These are phyloP conservation scores for Starmerella apis DNA, from an alignment of 805 yeast species.

Conservation along the genomic window DNA sequence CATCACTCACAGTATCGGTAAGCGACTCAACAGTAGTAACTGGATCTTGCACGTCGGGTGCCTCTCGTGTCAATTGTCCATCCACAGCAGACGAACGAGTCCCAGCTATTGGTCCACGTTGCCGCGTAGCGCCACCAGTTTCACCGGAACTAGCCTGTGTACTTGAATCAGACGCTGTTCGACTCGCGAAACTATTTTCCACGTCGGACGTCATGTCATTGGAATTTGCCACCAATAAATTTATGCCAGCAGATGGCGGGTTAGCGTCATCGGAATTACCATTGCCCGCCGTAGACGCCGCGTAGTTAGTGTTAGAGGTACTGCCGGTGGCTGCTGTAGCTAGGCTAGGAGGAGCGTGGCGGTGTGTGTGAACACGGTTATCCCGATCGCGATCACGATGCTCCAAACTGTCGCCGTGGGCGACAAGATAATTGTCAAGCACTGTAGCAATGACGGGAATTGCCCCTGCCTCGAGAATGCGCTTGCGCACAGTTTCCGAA, in stretches of 20 bases:
- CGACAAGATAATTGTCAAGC: constrained; percentile 59
- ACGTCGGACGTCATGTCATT: not conserved
- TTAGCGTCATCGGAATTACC: not conserved
- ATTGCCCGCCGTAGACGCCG: not conserved
- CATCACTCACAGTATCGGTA: not conserved
- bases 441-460: constrained; percentile 86
- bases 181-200: not conserved
- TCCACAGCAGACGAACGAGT: not conserved
- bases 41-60: not conserved
- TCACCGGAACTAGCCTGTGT: not conserved
- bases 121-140: not conserved
- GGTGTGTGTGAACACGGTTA: not conserved
- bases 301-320: not conserved
- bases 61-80: no score
- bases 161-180: not conserved
- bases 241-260: not conserved
- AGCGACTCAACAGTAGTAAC: not conserved
- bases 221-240: not conserved
- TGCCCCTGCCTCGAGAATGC: constrained; percentile 85
- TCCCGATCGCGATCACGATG: constrained; percentile 17
- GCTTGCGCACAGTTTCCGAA: constrained; percentile 69
- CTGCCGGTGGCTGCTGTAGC: constrained; percentile 6
- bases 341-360: constrained; percentile 4
- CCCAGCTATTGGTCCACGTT: not conserved
- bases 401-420: constrained; percentile 19